Conservation (phyloP, 352 stramenopile genomes). For the Phytopythium mirpurense region DNA sequence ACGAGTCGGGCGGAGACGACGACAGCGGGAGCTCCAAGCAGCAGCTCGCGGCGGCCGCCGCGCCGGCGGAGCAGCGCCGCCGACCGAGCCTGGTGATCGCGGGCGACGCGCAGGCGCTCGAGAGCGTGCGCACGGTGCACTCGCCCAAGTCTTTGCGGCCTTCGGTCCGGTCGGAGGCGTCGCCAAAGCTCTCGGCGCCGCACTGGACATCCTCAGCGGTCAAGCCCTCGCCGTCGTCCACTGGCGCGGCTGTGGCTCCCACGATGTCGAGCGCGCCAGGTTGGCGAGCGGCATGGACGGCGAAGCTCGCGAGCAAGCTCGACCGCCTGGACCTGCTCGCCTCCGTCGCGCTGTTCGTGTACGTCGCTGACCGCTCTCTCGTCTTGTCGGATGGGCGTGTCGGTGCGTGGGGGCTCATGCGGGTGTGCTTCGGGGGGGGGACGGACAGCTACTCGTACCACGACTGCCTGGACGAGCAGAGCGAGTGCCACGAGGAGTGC, state of each 20-base stretch:
- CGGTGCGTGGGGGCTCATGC: too few species aligned
- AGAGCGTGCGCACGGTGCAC: conserved; percentile 26
- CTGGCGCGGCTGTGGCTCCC: too few species aligned
- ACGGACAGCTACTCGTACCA: conserved; percentile 3
- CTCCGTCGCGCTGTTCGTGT: conserved; percentile 3
- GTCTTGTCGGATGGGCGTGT: too few species aligned
- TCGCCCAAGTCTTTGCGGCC: conserved; percentile 17
- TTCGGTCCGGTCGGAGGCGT: not conserved
- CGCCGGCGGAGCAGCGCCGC: conserved; percentile 2
- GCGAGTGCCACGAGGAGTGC: conserved; percentile 9
- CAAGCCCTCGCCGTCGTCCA: not conserved
- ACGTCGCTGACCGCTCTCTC: too few species aligned
- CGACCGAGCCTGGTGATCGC: conserved; percentile 21
- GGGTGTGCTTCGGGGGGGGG: not conserved
- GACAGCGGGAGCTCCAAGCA: not conserved
- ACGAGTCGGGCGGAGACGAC: not conserved
- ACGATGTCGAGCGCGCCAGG: not conserved
- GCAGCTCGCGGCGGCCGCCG: not conserved
- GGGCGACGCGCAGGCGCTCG: conserved; percentile 19
- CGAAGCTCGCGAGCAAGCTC: not conserved
- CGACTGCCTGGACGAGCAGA: conserved; percentile 3
- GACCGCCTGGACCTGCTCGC: conserved; percentile 1
- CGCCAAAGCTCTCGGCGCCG: not conserved
- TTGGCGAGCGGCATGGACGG: not conserved
- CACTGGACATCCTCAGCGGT: not conserved